Evolutionary conservation across 2,329 filamentous ascomycete genomes (phyloP), one percentile per base, ranked within the genome.

Genomic region (Apiospora pterosperma): DNA sequence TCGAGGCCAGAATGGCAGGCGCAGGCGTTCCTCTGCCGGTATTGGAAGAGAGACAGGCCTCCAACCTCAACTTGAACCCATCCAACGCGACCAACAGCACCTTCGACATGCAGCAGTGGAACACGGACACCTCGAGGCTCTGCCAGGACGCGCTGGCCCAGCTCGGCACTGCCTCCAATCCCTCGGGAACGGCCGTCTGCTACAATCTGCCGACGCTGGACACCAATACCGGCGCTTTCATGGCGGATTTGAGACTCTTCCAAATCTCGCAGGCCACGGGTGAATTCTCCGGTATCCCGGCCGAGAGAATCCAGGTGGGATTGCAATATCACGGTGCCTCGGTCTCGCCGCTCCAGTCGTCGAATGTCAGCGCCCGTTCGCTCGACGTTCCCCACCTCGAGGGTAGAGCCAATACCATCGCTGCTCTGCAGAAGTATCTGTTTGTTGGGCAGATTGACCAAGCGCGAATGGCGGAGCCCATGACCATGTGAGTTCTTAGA

Each of bases 181-280:
- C 91, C 5, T 90, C 91, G 11, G 92, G 92, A 61, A 86, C 92
- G 59, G 90, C 90, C 65, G 86, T 92, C 59, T 96, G 92, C 84
- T 96, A 95, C 80, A 96, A 96, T 75, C 77, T 96, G 28, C 88
- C 90, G 0, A 87, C 86, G 42, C 83, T 93, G 64, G 85, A 95
- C 78, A 87, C 85, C 70, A 76, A 77, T 5, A 88, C 85, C 0
- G 92, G 92, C 36, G 80, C 88, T 19, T 96, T 96, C 74, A 86
- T 91, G 76, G 91, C 92, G 36, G 92, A 96, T 74, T 77, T 96
- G 61, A 84, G 92, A 63, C 80, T 96, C 66, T 96, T 88, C 78
- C 88, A 90, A 75, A 78, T 94, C 59, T 88, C 87, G 6, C 77
- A 84, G 0, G 83, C 91, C 0, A 82, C 78, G 4, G 87, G 80